Conservation (phyloP, 768 basidiomycete species). For the Russula dissimulans region DNA sequence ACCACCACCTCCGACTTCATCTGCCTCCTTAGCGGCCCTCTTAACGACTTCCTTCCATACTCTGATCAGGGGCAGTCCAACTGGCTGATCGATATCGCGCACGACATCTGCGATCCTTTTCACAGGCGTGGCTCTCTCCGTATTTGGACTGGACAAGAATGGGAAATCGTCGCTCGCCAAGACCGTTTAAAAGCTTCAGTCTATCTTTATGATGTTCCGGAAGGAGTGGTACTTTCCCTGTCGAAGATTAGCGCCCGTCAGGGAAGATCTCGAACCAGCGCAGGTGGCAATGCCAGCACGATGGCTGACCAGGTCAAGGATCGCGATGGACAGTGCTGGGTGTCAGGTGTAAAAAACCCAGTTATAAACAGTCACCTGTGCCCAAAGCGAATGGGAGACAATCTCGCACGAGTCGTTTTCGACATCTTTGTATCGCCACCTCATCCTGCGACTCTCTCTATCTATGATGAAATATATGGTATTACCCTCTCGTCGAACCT, state of each 20-base stretch:
- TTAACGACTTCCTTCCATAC: background rate
- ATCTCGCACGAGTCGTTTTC: background rate
- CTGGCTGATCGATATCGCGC: background rate
- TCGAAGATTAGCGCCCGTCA: background rate
- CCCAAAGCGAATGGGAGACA: background rate
- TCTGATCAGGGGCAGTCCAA: background rate
- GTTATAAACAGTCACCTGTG: background rate
- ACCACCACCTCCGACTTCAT: background rate
- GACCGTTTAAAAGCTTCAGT: background rate
- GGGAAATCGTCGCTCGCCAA: background rate
- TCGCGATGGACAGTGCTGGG: background rate
- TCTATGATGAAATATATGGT: background rate
- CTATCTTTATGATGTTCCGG: no score
- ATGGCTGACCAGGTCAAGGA: background rate
- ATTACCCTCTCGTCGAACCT: background rate
- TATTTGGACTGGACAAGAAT: background rate
- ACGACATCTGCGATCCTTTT: background rate
- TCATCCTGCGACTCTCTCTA: background rate
- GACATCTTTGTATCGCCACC: background rate
- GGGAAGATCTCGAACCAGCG: background rate
- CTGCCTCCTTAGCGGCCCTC: background rate
- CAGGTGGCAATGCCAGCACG: background rate
- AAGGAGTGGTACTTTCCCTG: no score
- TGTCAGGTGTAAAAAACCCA: background rate
- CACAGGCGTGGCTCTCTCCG: background rate